These are phyloP conservation scores for Pascua sp. DNA, from an alignment of 1,284 basidiomycete species.

Conservation along the genomic window DNA sequence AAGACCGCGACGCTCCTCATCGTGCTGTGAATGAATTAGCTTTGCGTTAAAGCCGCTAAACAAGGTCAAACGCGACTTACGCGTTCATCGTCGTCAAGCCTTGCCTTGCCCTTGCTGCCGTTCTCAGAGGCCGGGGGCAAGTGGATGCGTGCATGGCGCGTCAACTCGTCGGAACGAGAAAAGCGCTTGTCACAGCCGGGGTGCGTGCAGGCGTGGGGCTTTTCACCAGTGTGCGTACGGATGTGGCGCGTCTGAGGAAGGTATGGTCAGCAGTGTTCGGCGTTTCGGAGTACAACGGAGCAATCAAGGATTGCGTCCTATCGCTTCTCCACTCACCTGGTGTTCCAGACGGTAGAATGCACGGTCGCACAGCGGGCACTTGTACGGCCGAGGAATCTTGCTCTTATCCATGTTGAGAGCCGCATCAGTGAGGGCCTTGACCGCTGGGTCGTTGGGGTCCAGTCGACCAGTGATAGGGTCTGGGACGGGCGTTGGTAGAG, in stretches of 20 bases:
- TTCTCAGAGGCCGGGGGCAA: constrained; percentile 49
- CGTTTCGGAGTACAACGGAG: neutral
- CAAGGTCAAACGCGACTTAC: too few relatives aligned
- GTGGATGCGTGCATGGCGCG: constrained; percentile 92
- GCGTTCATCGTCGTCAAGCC: neutral
- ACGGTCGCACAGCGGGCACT: constrained; percentile 86
- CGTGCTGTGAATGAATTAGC: constrained; percentile 15
- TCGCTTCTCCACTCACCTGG: constrained; percentile 60
- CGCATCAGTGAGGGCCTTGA: constrained; percentile 50
- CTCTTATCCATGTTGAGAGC: constrained; percentile 53
- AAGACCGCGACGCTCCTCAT: constrained; percentile 36
- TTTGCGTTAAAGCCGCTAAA: too few relatives aligned
- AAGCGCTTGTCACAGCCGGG: constrained; percentile 98
- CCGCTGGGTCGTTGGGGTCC: constrained; percentile 51
- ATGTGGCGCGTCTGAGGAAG: constrained; percentile 88
- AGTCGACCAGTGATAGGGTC: constrained; percentile 50
- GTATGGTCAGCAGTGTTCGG: neutral
- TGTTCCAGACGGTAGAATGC: constrained; percentile 90
- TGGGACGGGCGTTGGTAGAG: constrained; percentile 30
- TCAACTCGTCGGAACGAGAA: constrained; percentile 94
- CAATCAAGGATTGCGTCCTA: neutral
- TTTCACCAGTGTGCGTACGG: constrained; percentile 96
- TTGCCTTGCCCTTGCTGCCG: constrained; percentile 2
- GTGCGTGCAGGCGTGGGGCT: constrained; percentile 89
- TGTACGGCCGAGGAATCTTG: constrained; percentile 76